Evolutionary conservation across 1,284 basidiomycete species (phyloP).

Genomic region (Cutaneotrichosporon dermatis): DNA sequence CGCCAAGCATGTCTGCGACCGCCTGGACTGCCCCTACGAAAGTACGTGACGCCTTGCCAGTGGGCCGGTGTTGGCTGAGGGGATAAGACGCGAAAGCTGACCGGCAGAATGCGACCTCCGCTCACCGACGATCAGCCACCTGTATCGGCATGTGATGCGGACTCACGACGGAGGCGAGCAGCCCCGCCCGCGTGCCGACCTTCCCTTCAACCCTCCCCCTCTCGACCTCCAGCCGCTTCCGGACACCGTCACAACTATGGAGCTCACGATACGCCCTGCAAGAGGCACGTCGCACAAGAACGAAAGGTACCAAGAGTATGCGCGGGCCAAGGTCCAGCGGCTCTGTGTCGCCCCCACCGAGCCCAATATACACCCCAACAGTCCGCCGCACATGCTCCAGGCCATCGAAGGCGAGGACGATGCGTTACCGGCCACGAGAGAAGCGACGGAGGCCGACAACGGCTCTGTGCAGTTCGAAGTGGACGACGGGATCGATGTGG

Average conservation of each 20-base stretch:
- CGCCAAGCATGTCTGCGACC: constrained; percentile 30
- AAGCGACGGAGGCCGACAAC: neutral
- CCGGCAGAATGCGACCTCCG: constrained; percentile 22
- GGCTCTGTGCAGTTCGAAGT: no score
- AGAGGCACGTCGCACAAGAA: constrained; percentile 15
- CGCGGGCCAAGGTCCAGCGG: constrained; percentile 19
- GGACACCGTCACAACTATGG: constrained; percentile 16
- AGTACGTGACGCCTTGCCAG: neutral
- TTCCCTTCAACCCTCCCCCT: constrained; percentile 7
- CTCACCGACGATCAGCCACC: constrained; percentile 30
- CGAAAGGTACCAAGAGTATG: constrained; percentile 12
- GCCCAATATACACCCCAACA: constrained; percentile 28
- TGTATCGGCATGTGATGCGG: constrained; percentile 28
- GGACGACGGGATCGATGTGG: no score
- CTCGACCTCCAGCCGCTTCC: constrained; percentile 12
- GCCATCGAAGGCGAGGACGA: neutral
- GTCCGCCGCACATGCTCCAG: constrained; percentile 32
- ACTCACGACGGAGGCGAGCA: constrained; percentile 22
- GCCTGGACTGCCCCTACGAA: constrained; percentile 30
- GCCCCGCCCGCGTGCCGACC: constrained; percentile 22
- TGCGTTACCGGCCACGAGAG: neutral
- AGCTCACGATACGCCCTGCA: constrained; percentile 26
- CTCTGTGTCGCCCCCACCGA: constrained; percentile 26
- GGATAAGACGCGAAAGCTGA: no score
- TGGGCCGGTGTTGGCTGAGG: neutral